Conservation (phyloP, 116 monocot species). For the Phalaenopsis hybrid region DNA sequence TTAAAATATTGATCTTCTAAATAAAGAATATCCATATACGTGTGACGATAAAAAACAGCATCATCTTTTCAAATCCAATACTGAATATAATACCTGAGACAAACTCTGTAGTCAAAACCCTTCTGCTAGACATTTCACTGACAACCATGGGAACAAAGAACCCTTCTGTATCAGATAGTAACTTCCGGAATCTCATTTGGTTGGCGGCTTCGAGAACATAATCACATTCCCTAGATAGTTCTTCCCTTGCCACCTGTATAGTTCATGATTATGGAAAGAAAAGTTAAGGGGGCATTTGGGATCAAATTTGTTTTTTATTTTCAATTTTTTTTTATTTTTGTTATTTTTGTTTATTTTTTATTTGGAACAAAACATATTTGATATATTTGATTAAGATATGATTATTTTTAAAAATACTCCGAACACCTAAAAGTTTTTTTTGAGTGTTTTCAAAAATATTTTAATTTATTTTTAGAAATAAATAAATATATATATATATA, state of each 20-base stretch:
- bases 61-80: background rate
- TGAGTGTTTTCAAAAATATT: no score
- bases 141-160: conserved; percentile 88
- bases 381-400: no score
- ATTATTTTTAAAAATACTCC: no score
- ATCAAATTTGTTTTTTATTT: no score
- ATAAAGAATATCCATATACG: background rate
- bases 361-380: no score
- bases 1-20: background rate
- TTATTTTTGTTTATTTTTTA: no score
- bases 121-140: conserved; percentile 74
- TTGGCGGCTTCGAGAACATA: conserved; percentile 83
- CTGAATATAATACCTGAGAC: conserved; percentile 51
- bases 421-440: no score
- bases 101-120: conserved; percentile 84
- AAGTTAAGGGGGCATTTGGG: background rate
- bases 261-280: background rate
- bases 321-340: no score
- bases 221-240: conserved; percentile 89
- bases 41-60: background rate
- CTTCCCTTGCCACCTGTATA: conserved; percentile 91
- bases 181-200: conserved; percentile 67
- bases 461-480: no score
- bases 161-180: conserved; percentile 53
- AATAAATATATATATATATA: no score